These are phyloP conservation scores for Flaveria linearis DNA, from an alignment of 129 eudicot species.

Conservation along the genomic window DNA sequence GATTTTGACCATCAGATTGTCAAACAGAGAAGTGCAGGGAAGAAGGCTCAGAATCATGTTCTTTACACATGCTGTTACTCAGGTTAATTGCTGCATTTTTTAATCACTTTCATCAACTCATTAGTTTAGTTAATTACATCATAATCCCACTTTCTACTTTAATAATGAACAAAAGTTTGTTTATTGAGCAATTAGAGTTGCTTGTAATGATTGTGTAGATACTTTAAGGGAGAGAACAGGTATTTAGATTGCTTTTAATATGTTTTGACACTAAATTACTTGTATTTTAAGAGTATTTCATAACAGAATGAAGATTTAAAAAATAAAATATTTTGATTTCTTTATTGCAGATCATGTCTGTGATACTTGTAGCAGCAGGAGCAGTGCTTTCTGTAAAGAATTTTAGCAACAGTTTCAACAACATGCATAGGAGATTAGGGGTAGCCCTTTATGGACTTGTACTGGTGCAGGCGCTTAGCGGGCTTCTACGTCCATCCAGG, in stretches of 20 bases:
- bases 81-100: conserved; percentile 40
- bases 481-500: conserved; percentile 75
- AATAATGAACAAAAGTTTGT: conserved; percentile 17
- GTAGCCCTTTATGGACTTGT: conserved; percentile 68
- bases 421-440: conserved; percentile 80
- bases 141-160: conserved; percentile 39
- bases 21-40: conserved; percentile 53
- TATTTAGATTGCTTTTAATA: not conserved
- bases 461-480: conserved; percentile 65
- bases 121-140: conserved; percentile 28
- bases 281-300: not conserved
- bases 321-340: not conserved
- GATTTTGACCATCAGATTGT: conserved; percentile 61
- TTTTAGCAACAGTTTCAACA: conserved; percentile 74
- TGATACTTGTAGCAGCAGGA: conserved; percentile 64
- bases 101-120: conserved; percentile 8
- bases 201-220: conserved; percentile 33
- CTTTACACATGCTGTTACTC: conserved; percentile 63
- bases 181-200: conserved; percentile 17
- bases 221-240: conserved; percentile 32
- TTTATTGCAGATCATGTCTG: conserved; percentile 55
- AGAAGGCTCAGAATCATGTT: conserved; percentile 55
- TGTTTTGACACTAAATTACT: conserved; percentile 18
- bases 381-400: conserved; percentile 70
- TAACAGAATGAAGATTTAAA: not conserved